A percentile compares a stretch with the other conserved stretches of the same genome.
These are phyloP conservation scores for Populus hybrid DNA, from an alignment of 441 rosid species.

Conservation along the genomic window DNA sequence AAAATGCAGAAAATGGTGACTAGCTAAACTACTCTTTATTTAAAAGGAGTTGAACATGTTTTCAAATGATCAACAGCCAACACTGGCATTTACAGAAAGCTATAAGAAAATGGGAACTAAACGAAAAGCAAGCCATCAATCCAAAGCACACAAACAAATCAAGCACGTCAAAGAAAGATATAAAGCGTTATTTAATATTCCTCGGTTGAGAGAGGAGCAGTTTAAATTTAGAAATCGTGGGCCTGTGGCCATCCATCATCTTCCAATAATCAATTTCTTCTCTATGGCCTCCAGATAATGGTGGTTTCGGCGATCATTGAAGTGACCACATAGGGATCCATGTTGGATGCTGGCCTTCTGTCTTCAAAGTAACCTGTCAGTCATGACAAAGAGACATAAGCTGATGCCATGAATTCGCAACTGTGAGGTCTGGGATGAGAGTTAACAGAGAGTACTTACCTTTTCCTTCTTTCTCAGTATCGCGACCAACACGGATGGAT, in stretches of 20 bases:
- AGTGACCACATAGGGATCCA: constrained; percentile 74
- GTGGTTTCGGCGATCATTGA: constrained; percentile 75
- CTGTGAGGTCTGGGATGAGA: background rate
- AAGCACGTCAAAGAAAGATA: background rate
- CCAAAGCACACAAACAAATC: background rate
- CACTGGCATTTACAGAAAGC: background rate
- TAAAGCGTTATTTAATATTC: background rate
- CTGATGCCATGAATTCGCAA: no score
- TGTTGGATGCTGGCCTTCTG: constrained; percentile 76
- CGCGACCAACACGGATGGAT: constrained; percentile 77
- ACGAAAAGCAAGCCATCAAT: background rate
- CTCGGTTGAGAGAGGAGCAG: background rate
- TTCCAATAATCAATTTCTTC: background rate
- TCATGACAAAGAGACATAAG: background rate
- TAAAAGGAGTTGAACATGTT: background rate
- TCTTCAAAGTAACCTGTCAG: constrained; percentile 69
- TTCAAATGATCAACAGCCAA: background rate
- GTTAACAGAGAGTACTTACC: constrained; percentile 24
- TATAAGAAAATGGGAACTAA: background rate
- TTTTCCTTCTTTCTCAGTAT: constrained; percentile 64
- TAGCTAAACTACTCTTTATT: background rate
- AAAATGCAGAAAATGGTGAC: background rate
- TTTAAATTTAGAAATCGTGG: background rate
- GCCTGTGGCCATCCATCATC: background rate
- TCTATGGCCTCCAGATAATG: constrained; percentile 45